Evolutionary conservation across 352 stramenopile genomes (phyloP).

Genomic region (Globisporangium middletonii): DNA sequence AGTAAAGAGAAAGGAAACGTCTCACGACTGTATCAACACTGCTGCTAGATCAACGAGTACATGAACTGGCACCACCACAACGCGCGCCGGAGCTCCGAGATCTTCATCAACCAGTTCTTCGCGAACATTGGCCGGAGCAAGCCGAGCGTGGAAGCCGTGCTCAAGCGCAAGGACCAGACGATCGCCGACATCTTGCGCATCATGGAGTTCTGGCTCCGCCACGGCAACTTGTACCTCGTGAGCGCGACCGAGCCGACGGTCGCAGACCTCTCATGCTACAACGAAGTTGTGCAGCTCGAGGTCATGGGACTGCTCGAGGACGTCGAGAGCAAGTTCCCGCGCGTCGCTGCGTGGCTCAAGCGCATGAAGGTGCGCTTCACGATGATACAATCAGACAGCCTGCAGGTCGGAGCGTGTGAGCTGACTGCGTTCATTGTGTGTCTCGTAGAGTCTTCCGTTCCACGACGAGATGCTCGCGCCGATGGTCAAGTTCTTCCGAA

Average conservation of each 20-base stretch:
- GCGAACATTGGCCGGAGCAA: constrained; percentile 44
- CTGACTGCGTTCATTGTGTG: too few relatives aligned
- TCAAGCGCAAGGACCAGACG: constrained; percentile 48
- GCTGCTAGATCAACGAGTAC: constrained; percentile 63
- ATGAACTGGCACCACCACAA: constrained; percentile 79
- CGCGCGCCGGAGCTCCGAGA: constrained; percentile 47
- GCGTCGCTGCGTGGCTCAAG: constrained; percentile 48
- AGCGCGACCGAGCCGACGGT: constrained; percentile 49
- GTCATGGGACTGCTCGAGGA: constrained; percentile 51
- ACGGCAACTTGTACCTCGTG: constrained; percentile 55
- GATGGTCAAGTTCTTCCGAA: constrained; percentile 65
- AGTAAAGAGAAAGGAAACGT: neutral
- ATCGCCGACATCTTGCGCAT: constrained; percentile 54
- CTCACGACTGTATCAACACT: neutral
- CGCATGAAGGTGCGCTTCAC: constrained; percentile 54
- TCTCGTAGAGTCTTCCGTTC: constrained; percentile 44
- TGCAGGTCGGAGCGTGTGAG: too few relatives aligned
- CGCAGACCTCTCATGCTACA: constrained; percentile 74
- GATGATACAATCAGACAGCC: too few relatives aligned
- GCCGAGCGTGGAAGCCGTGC: constrained; percentile 32
- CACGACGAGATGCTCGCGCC: constrained; percentile 60
- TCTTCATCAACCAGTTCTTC: constrained; percentile 63
- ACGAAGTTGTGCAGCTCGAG: constrained; percentile 67
- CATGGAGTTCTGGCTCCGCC: constrained; percentile 63
- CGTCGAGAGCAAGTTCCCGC: constrained; percentile 45